These are phyloP conservation scores for Calonectria multiphialidica DNA, from an alignment of 2,329 filamentous ascomycete species.

Conservation along the genomic window DNA sequence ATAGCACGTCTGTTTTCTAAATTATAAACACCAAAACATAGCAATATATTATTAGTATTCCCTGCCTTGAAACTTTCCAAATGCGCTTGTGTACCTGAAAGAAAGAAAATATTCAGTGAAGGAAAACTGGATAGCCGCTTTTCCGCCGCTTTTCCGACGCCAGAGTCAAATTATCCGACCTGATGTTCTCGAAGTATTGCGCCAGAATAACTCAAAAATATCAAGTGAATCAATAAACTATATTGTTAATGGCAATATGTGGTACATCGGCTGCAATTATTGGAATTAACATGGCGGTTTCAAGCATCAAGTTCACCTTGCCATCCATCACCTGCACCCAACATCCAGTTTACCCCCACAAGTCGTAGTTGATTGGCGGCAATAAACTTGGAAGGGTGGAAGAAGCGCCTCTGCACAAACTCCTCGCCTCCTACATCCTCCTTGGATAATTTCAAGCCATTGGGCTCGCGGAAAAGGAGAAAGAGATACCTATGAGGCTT, in stretches of 20 bases:
- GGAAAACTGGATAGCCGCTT: not conserved
- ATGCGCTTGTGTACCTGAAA: too few relatives aligned
- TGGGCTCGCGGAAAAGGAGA: conserved; percentile 57
- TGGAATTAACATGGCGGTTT: not conserved
- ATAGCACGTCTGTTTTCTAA: too few relatives aligned
- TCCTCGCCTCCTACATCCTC: conserved; percentile 61
- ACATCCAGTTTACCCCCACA: conserved; percentile 60
- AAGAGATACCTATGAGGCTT: conserved; percentile 62
- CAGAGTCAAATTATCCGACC: not conserved
- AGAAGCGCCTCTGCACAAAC: conserved; percentile 58
- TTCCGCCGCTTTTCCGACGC: not conserved
- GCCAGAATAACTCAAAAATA: too few relatives aligned
- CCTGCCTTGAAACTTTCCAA: too few relatives aligned
- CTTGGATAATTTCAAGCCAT: conserved; percentile 48
- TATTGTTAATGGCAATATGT: not conserved
- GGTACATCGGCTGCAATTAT: not conserved
- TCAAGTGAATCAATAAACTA: too few relatives aligned
- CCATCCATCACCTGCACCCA: conserved; percentile 59
- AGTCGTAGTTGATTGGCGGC: conserved; percentile 52
- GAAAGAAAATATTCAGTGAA: too few relatives aligned
- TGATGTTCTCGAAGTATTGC: too few relatives aligned
- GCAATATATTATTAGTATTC: too few relatives aligned
- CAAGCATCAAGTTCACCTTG: conserved; percentile 28
- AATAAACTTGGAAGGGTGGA: conserved; percentile 54
- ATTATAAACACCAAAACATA: too few relatives aligned